Base-by-base conservation (phyloP, 495 filamentous ascomycete species). In the Neurospora tetrasperma region DNA sequence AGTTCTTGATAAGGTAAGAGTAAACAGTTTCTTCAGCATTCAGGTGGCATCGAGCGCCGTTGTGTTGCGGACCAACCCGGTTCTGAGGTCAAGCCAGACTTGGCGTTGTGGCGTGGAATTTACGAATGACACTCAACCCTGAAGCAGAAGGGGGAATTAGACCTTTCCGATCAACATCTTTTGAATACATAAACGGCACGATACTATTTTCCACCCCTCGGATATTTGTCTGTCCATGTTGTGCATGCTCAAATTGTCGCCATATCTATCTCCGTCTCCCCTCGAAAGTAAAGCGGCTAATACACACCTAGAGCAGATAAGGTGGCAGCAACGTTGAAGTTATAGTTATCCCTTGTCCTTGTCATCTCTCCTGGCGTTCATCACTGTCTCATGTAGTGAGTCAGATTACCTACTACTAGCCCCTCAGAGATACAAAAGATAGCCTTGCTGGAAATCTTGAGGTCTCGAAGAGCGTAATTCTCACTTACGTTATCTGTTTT, bases 101-200 rank as follows among this genome's bases (percentile, higher is more conserved):
- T 66, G 27, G 48, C 48, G 48, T 59, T 59, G 48, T 54, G 46
- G 46, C 46, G 48, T 14, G 48, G 48, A 59, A 14, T 27, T 20
- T 20, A 27, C 4, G 20, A 27, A 27, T 59, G 27, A 66, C 35
- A 66, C 27, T 62, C 27, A 66, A 14, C 54, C 54, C 27, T 66
- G 54, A 66, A 66, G 27, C 35, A 66, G 54, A 62, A 69, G 23
- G 48, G 35, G 44, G 59, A 71, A 11, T 46, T 74, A 39, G 39
- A 20, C 23, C 62, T 27, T 31, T 72, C 71, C 42, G 48, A 71
- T 16, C 71, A 70, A 68, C 70, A 66, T 20, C 40, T 74, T 23
- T 18, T 20, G 4, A 20, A 43, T 27, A 74, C 71, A 12, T 48
- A 72, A 62, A 18, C 16, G 68, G 73, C 73, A 27, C 70, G 71